Evolutionary conservation across 1,139 yeast genomes (phyloP).

Genomic region (Yamadazyma jaroonii): DNA sequence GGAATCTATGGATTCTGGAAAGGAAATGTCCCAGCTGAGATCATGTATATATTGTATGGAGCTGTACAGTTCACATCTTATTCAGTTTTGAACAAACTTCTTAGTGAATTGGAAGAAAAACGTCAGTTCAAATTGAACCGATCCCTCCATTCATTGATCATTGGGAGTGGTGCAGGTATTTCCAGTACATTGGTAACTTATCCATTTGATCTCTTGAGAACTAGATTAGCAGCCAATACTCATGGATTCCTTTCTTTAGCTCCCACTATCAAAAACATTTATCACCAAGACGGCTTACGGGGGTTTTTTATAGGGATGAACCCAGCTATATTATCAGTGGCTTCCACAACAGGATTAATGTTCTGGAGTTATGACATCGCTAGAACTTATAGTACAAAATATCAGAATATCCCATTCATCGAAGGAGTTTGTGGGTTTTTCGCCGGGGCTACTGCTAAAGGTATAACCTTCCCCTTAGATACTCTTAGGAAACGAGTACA

Average conservation of each 20-base stretch:
- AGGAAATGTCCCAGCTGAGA: slow-evolving; percentile 91
- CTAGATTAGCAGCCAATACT: slow-evolving; percentile 65
- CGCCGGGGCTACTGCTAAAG: slow-evolving; percentile 77
- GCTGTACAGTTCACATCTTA: slow-evolving; percentile 80
- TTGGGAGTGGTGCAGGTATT: slow-evolving; percentile 79
- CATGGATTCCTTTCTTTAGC: slow-evolving; percentile 46
- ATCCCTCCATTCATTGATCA: slow-evolving; percentile 50
- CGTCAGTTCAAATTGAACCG: slow-evolving; percentile 26
- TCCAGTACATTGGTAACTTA: slow-evolving; percentile 72
- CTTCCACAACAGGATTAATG: slow-evolving; percentile 65
- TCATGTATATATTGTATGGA: slow-evolving; percentile 82
- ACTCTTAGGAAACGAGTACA: slow-evolving; percentile 78
- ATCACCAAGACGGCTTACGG: slow-evolving; percentile 43
- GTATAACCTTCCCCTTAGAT: slow-evolving; percentile 80
- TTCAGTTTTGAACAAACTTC: slow-evolving; percentile 46
- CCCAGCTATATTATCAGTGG: slow-evolving; percentile 62
- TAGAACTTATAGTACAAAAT: slow-evolving; percentile 25
- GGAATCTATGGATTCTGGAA: slow-evolving; percentile 72
- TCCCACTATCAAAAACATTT: slow-evolving; percentile 41
- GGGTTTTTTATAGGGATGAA: slow-evolving; percentile 66
- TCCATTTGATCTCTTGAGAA: slow-evolving; percentile 84
- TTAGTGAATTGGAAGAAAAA: slow-evolving; percentile 29
- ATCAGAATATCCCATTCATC: slow-evolving; percentile 38
- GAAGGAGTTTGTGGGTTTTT: slow-evolving; percentile 70
- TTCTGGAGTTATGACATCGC: slow-evolving; percentile 64